These are phyloP conservation scores for Fusarium haematococcum DNA, from an alignment of 2,329 filamentous ascomycete genomes.

Conservation along the genomic window DNA sequence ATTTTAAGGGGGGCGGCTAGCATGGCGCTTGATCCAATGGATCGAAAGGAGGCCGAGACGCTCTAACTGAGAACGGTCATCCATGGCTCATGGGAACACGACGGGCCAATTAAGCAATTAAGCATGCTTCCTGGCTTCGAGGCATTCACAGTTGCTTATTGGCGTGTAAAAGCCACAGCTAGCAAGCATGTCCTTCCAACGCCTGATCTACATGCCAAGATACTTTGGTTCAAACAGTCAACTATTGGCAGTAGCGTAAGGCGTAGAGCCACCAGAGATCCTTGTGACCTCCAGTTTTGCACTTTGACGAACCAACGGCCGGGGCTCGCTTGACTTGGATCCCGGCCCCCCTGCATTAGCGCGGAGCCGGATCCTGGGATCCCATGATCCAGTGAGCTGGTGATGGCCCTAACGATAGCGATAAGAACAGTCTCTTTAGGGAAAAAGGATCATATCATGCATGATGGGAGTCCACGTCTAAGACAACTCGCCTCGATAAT, in stretches of 20 bases:
- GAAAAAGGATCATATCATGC: neutral
- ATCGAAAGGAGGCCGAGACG: neutral
- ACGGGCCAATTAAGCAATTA: conserved; percentile 1
- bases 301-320: neutral
- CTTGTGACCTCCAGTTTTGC: neutral
- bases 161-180: neutral
- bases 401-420: neutral
- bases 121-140: neutral
- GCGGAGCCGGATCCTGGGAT: neutral
- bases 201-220: neutral
- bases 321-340: neutral
- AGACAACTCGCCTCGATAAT: neutral
- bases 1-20: neutral
- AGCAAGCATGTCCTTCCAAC: neutral
- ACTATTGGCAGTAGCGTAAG: neutral
- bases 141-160: neutral
- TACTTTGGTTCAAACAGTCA: neutral
- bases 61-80: neutral
- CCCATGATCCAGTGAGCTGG: neutral
- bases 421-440: neutral
- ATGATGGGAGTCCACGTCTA: neutral
- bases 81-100: neutral
- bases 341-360: neutral
- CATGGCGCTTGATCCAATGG: neutral
- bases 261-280: neutral